Evolutionary conservation across 2,329 filamentous ascomycete species (phyloP), one percentile per base, ranked within the genome.

Genomic region (Aspergillus melleus): DNA sequence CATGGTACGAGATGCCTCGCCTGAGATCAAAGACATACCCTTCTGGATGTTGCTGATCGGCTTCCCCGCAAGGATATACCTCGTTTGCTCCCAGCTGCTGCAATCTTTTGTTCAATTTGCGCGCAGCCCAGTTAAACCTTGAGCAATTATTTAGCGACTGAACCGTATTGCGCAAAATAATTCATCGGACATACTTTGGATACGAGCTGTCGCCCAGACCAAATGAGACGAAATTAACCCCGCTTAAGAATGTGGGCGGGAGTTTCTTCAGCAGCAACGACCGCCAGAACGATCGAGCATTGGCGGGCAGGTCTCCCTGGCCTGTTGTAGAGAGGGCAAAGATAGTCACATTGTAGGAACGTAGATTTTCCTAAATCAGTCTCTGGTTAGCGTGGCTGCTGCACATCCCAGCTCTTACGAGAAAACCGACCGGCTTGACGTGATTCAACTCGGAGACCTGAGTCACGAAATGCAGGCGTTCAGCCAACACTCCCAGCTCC

Each of bases 131-230:
- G 78, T 99, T 99, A 77, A 92, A 96, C 70, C 90, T 94, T 61
- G 4, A 6, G 2, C 49, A 14, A 3, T 30, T 65, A n/a, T 36
- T 58, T 32, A 55, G 58, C 10, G 2, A 44, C 39, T 14, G 3
- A 19, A 26, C 9, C 29, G 4, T 24, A 32, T 19, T 11, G 10
- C 3, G 5, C 19, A 2, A 30, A 24, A 20, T 44, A 9, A 6
- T 22, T 44, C 6, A n/a, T 6, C 6, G 14, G 16, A 72, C 84
- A 65, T 80, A 95, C 88, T 96, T 94, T 58, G 90, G 84, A 81
- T 99, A 99, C 1, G 93, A 96, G 70, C 90, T 96, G 76, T 99
- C 95, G 0, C 95, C 95, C 1, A 98, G 83, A 0, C 95, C 95
- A 80, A 98, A 96, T 0, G 89, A 90, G 3, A 91, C 89, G 76